phyloP scores from a whole-genome alignment of 73 alveolate genomes.

The Symbiodinium pilosum region DNA sequence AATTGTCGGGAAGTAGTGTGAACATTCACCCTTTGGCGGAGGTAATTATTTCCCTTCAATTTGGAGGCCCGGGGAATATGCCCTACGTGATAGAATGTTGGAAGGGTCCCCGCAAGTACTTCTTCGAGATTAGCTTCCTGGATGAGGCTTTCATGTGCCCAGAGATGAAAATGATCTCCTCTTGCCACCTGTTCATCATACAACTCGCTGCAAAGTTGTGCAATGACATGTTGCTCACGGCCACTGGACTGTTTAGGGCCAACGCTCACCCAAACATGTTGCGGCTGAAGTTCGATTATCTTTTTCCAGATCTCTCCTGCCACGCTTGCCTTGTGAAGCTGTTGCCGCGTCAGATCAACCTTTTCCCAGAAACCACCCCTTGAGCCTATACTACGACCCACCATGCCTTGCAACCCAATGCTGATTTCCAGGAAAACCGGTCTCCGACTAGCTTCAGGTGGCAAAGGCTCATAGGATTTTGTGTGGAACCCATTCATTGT shows the following conservation, averaged over 20 bases:
- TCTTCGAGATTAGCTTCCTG: background rate
- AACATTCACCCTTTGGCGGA: background rate
- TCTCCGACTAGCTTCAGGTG: too few species aligned
- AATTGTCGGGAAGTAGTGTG: background rate
- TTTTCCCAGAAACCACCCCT: too few species aligned
- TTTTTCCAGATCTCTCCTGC: too few species aligned
- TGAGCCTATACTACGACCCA: too few species aligned
- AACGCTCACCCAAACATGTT: too few species aligned
- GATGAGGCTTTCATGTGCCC: background rate
- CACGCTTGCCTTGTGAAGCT: too few species aligned
- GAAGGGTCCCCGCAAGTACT: background rate
- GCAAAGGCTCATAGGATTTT: too few species aligned
- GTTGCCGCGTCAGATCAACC: too few species aligned
- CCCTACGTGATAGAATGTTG: background rate
- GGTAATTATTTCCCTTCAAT: background rate
- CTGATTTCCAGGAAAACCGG: too few species aligned
- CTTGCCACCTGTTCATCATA: background rate
- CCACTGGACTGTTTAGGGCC: background rate
- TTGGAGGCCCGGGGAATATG: background rate
- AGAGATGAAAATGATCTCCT: conserved; percentile 1
- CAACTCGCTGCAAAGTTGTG: background rate
- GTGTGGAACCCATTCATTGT: too few species aligned
- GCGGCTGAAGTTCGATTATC: too few species aligned
- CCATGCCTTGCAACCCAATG: too few species aligned
- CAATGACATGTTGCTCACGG: background rate